A percentile compares a stretch with the other conserved stretches of the same genome.
Evolutionary conservation across 2,329 filamentous ascomycete species (phyloP).

Genomic region (Cordyceps farinosa): DNA sequence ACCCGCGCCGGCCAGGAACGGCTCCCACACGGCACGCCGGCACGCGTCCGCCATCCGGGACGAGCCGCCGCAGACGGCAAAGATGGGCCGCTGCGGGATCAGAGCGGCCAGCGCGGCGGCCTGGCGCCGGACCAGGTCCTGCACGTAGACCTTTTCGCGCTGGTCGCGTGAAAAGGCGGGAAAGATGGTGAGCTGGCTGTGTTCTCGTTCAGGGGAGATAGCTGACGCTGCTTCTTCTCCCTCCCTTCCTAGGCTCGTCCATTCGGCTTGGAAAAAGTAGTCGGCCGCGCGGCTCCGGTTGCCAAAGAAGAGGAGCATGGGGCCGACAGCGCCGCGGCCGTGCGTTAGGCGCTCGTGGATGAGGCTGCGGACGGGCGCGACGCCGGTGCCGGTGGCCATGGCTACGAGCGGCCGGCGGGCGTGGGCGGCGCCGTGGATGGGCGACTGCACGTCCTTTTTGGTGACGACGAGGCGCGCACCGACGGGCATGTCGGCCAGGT

Average conservation of each 20-base stretch:
- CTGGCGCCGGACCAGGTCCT: conserved; percentile 49
- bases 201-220: too few species aligned
- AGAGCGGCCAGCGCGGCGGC: conserved; percentile 30
- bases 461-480: conserved; percentile 59
- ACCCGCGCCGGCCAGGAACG: conserved; percentile 37
- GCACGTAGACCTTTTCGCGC: conserved; percentile 51
- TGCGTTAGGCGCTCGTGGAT: conserved; percentile 64
- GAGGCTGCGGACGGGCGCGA: conserved; percentile 79
- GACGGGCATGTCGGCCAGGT: conserved; percentile 63
- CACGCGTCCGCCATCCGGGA: conserved; percentile 57
- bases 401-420: conserved; percentile 61
- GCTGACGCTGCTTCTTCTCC: neutral
- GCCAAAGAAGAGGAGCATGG: conserved; percentile 73
- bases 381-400: conserved; percentile 79
- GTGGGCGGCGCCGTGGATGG: conserved; percentile 38
- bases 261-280: conserved; percentile 79
- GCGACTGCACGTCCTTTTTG: conserved; percentile 46
- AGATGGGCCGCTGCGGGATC: conserved; percentile 41
- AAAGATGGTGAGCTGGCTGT: conserved; percentile 30
- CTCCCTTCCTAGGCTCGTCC: conserved; percentile 41
- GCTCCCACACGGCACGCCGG: conserved; percentile 48
- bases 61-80: conserved; percentile 55
- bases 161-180: conserved; percentile 50
- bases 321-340: conserved; percentile 25
- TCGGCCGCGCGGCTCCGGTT: conserved; percentile 72